phyloP scores from a whole-genome alignment of 1,139 yeast species.

The Yamadazyma epiphylla region DNA sequence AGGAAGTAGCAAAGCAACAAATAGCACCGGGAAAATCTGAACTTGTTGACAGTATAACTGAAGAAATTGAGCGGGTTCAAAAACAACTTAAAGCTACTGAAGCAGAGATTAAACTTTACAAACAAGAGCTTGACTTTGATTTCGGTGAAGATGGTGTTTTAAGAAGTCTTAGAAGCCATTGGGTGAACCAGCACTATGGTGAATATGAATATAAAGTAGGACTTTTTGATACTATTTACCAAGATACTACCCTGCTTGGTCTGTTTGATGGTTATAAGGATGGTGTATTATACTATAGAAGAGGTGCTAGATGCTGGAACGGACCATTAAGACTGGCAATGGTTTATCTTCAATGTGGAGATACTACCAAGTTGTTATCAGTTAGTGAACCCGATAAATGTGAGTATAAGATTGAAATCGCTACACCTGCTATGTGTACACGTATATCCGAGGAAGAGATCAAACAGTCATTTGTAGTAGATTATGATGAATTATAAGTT shows the following conservation, averaged over 20 bases:
- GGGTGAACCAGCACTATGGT: constrained; percentile 51
- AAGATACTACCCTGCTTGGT: constrained; percentile 61
- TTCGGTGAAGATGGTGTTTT: constrained; percentile 67
- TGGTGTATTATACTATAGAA: constrained; percentile 39
- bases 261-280: constrained; percentile 26
- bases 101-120: constrained; percentile 14
- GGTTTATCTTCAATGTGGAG: constrained; percentile 68
- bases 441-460: constrained; percentile 29
- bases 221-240: constrained; percentile 54
- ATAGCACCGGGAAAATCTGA: constrained; percentile 2
- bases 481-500: constrained; percentile 19
- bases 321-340: constrained; percentile 80
- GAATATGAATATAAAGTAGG: constrained; percentile 71
- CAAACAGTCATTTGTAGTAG: constrained; percentile 21
- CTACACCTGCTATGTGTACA: constrained; percentile 70
- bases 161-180: constrained; percentile 51
- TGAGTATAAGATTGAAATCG: constrained; percentile 60
- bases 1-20: constrained; percentile 1
- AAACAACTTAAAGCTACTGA: constrained; percentile 14
- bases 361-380: constrained; percentile 46
- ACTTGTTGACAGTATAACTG: constrained; percentile 6
- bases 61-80: constrained; percentile 18
- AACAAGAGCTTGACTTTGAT: constrained; percentile 20
- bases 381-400: constrained; percentile 92
- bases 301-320: constrained; percentile 93